Evolutionary conservation across 2,329 filamentous ascomycete genomes (phyloP).

Genomic region (Fusarium veterinarium): DNA sequence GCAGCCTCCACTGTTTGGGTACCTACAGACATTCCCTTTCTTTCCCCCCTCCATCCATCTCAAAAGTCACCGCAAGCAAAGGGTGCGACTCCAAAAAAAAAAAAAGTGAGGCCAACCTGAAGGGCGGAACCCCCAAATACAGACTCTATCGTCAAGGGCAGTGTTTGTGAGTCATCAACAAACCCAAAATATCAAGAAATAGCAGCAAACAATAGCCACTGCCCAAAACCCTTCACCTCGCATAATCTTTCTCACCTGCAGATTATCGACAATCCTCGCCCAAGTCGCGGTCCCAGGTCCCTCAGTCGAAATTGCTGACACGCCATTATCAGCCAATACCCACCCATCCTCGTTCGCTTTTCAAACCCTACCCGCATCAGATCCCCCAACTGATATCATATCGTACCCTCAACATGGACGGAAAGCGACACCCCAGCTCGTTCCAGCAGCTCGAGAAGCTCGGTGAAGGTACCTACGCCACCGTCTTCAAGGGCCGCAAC

Average conservation of each 20-base stretch:
- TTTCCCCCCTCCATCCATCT: background rate
- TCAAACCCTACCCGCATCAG: slow-evolving; percentile 5
- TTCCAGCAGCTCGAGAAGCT: slow-evolving; percentile 99
- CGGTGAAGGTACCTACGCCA: slow-evolving; percentile 98
- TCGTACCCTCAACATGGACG: slow-evolving; percentile 75
- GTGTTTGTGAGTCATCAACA: slow-evolving; percentile 13
- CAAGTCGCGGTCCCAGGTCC: background rate
- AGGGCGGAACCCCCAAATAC: slow-evolving; percentile 12
- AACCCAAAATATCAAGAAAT: slow-evolving; percentile 11
- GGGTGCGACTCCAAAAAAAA: slow-evolving; percentile 20
- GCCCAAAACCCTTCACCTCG: background rate
- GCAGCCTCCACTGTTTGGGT: background rate
- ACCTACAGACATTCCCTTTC: background rate
- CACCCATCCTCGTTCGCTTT: slow-evolving; percentile 6
- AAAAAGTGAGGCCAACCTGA: slow-evolving; percentile 20
- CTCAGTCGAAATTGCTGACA: slow-evolving; percentile 23
- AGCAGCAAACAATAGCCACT: slow-evolving; percentile 4
- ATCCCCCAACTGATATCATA: slow-evolving; percentile 1
- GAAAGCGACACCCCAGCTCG: slow-evolving; percentile 90
- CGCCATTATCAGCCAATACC: slow-evolving; percentile 21
- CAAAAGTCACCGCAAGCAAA: background rate
- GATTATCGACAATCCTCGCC: background rate
- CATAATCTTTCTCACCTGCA: background rate
- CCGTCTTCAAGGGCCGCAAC: slow-evolving; percentile 98
- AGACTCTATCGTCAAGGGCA: background rate